Base-by-base conservation (phyloP, 1,139 yeast species). In the Kurtzmaniella quercitrusa region DNA sequence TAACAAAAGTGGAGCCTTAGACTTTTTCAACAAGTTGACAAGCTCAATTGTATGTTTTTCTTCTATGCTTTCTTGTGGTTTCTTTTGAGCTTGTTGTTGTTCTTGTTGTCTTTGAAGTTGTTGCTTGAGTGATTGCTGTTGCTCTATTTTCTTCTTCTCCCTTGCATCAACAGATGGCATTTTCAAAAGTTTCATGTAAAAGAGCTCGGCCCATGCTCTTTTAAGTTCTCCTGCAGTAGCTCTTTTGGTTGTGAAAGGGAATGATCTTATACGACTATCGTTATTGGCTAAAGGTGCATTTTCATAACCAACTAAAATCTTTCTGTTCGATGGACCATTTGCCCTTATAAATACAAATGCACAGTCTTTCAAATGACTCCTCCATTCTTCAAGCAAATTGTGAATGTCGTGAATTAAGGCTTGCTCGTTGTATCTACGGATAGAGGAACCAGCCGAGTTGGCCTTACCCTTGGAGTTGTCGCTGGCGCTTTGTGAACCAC, bases 391-490 rank as follows among this genome's bases (percentile, higher is more conserved):
- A 39, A 93, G 59, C 39, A 91, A 63, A 34, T 81, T 84, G 45
- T 86, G 74, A 6, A 93, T 82, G 50, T 94, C 98, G 44, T 76
- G 74, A 44, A 78, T 79, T 47, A 93, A 72, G 2, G 94, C 94
- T 45, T 81, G 84, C 61, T 94, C 98, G 56, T 91, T 91, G 53
- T 88, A 82, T 49, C 98, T 74, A 68, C 99, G 82, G 40, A 93
- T 74, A 42, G 82, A 80, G 2, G 97, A 85, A 45, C 99, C 99
- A 0, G 97, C 98, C 14, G 97, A 89, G 50, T 88, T 88, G 9
- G 98, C 98, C 59, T 91, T 91, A 2, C 98, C 98, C 50, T 85
- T 79, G 1, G 96, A 84, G 58, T 84, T 88, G 63, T 93, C 99
- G 63, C 80, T 85, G 1, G 97, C 91, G 48, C 93, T 80, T 61